Evolutionary conservation across 2,329 filamentous ascomycete species (phyloP).

Genomic region (Trichophyton verrucosum): DNA sequence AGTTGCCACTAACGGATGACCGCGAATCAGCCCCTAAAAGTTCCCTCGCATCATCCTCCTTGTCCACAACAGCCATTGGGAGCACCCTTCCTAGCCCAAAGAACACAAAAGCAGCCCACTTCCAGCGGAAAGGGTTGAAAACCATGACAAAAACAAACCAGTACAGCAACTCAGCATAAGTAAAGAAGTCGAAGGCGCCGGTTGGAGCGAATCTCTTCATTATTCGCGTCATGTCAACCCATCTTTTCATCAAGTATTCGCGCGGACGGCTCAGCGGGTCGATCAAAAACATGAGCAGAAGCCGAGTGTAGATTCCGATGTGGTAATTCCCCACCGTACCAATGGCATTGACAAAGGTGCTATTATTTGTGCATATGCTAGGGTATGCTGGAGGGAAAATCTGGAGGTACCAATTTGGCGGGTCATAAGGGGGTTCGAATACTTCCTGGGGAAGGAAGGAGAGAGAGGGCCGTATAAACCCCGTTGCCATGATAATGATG

Average conservation of each 20-base stretch:
- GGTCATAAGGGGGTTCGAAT: constrained; percentile 60
- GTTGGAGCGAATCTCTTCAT: constrained; percentile 60
- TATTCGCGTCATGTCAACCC: constrained; percentile 71
- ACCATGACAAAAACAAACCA: constrained; percentile 72
- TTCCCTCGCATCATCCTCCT: constrained; percentile 42
- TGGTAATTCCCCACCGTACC: constrained; percentile 78
- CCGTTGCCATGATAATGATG: constrained; percentile 71
- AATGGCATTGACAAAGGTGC: constrained; percentile 69
- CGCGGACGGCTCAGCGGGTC: constrained; percentile 64
- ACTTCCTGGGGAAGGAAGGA: constrained; percentile 60
- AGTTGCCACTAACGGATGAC: background rate
- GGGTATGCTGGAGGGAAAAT: constrained; percentile 66
- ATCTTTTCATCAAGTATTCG: constrained; percentile 64
- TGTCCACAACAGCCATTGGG: constrained; percentile 52
- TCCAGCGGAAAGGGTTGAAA: constrained; percentile 80
- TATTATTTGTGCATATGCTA: constrained; percentile 67
- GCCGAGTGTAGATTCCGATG: constrained; percentile 77
- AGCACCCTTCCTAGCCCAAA: constrained; percentile 58
- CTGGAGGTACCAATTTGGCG: constrained; percentile 82
- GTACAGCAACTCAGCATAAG: constrained; percentile 70
- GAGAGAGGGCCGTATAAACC: constrained; percentile 61
- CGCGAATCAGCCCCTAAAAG: background rate
- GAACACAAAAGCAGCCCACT: constrained; percentile 76
- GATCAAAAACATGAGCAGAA: constrained; percentile 73
- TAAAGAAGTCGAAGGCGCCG: constrained; percentile 78